Conservation (phyloP, 345 rosid species). For the Cardamine resedifolia region DNA sequence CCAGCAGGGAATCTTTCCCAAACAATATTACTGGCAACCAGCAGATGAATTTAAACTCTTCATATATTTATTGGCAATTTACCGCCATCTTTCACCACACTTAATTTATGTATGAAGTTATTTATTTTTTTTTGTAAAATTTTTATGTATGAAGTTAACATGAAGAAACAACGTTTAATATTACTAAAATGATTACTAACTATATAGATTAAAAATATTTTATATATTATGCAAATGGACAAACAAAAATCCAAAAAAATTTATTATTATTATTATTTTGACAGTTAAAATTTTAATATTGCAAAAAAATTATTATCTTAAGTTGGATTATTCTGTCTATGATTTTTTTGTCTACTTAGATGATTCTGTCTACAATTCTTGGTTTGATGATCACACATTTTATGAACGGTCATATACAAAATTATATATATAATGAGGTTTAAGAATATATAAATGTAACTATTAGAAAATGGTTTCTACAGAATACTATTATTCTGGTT, state of each 20-base stretch:
- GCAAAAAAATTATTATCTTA: too few relatives aligned
- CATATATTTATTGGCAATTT: too few relatives aligned
- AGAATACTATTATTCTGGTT: slow-evolving; percentile 4
- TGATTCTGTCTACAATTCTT: not conserved
- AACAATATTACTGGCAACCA: not conserved
- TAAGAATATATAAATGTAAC: not conserved
- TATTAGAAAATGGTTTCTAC: not conserved
- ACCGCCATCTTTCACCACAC: too few relatives aligned
- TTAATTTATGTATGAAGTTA: too few relatives aligned
- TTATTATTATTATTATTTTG: too few relatives aligned
- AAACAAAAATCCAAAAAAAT: not conserved
- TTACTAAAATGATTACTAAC: not conserved
- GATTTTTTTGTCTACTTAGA: too few relatives aligned
- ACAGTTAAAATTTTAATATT: too few relatives aligned
- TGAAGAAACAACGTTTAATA: not conserved
- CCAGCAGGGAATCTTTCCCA: not conserved
- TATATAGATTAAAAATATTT: not conserved
- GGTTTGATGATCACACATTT: not conserved
- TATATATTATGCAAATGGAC: not conserved
- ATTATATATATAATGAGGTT: not conserved
- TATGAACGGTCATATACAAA: not conserved
- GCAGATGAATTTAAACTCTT: not conserved
- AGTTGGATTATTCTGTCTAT: too few relatives aligned
- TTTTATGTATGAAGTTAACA: not conserved
- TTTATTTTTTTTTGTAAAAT: too few relatives aligned